Base-by-base conservation (phyloP, 257 asterid species). In the Striga asiatica region DNA sequence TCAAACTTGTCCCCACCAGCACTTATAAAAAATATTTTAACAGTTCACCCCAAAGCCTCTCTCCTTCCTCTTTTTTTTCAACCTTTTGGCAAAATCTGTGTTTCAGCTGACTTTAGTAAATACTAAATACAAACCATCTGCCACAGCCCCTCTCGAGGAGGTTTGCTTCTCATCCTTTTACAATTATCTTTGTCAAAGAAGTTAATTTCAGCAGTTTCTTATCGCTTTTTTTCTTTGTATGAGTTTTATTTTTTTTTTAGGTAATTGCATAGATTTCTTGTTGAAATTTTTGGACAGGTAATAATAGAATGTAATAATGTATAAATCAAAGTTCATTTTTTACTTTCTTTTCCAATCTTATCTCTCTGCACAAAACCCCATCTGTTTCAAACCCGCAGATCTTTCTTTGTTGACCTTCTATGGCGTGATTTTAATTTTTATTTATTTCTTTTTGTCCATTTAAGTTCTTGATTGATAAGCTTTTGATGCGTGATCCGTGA, bases 401-500 rank as follows among this genome's bases (percentile, higher is more conserved):
- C 51, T 16, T 32, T 18, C 10, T n/a, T n/a, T n/a, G n/a, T n/a
- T n/a, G n/a, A 32, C 38, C 10, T 1, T 25, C 13, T 25, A 18
- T 13, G 3, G 39, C 54, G 46, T 1, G 45, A 53, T 17, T 32
- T 45, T 54, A 50, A 21, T 59, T 27, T 9, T 14, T 5, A 29
- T 58, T 19, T 5, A 3, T 6, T 19, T 12, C 17, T 3, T 23
- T 24, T 2, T 56, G 49, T 12, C 46, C 29, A 17, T 38, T 43
- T 64, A 59, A 56, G 32, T 43, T 27, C 11, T 34, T 48, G 38
- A 65, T 18, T 53, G 7, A 14, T 16, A 24, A 16, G 4, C 45
- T 31, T 1, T 45, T 14, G 66, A 50, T 60, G 68, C 25, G 66
- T 73, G 74, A 56, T 64, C 37, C 60, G 14, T 46, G 54, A 32